Evolutionary conservation across 2,329 filamentous ascomycete genomes (phyloP).

Genomic region (Alternaria metachromatica): DNA sequence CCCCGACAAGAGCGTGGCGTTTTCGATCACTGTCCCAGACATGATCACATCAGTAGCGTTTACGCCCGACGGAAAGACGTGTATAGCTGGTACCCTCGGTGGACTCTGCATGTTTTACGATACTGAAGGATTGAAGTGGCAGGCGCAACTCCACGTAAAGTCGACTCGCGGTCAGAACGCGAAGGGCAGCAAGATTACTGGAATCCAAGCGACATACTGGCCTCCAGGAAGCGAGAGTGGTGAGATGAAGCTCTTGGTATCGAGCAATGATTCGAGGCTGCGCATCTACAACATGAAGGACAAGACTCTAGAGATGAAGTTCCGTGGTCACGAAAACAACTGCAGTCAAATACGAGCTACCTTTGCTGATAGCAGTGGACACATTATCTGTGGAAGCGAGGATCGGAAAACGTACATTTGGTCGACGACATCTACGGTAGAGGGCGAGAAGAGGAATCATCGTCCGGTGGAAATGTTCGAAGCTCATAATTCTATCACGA

Average conservation of each 20-base stretch:
- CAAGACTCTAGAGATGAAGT: constrained; percentile 85
- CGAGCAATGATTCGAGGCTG: constrained; percentile 92
- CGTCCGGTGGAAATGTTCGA: constrained; percentile 88
- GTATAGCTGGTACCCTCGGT: constrained; percentile 85
- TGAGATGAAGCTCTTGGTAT: constrained; percentile 84
- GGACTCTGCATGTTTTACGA: constrained; percentile 91
- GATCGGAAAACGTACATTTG: constrained; percentile 91
- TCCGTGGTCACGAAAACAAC: constrained; percentile 88
- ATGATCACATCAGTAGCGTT: constrained; percentile 95
- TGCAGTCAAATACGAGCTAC: constrained; percentile 89
- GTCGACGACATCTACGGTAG: constrained; percentile 68
- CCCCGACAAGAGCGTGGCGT: constrained; percentile 92
- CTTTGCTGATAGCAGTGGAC: constrained; percentile 84
- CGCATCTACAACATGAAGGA: constrained; percentile 88
- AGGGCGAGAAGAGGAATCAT: constrained; percentile 76
- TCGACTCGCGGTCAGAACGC: constrained; percentile 91
- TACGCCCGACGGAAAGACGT: constrained; percentile 86
- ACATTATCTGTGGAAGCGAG: constrained; percentile 92
- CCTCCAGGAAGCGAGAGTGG: constrained; percentile 64
- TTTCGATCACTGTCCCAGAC: constrained; percentile 75
- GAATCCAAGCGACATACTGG: constrained; percentile 76
- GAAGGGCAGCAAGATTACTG: constrained; percentile 96
- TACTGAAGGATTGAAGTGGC: constrained; percentile 84
- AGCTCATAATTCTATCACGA: constrained; percentile 87
- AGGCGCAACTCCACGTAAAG: constrained; percentile 89